phyloP scores from a whole-genome alignment of 1,139 yeast genomes.

The Blastobotrys elegans region DNA sequence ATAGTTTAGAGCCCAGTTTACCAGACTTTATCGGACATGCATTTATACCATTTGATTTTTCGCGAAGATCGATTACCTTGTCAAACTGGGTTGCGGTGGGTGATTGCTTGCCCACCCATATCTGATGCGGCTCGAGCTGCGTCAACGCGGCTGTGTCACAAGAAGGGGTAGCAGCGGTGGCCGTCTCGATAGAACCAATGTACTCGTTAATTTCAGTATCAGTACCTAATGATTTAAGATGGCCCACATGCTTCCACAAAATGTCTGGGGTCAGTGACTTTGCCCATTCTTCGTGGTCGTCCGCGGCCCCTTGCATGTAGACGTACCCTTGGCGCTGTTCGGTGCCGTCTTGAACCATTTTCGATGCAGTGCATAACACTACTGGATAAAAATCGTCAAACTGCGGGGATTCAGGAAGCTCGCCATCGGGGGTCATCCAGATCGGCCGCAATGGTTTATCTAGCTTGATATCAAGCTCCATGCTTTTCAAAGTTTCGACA shows the following conservation, averaged over 20 bases:
- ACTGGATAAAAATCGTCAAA: slow-evolving; percentile 40
- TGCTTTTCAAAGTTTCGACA: slow-evolving; percentile 41
- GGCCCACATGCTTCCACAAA: slow-evolving; percentile 49
- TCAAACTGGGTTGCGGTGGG: background rate
- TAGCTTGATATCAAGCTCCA: slow-evolving; percentile 39
- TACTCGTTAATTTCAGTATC: slow-evolving; percentile 38
- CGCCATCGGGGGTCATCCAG: slow-evolving; percentile 64
- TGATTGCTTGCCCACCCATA: slow-evolving; percentile 18
- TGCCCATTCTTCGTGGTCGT: slow-evolving; percentile 89
- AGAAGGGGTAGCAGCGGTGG: background rate
- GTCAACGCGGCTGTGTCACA: background rate
- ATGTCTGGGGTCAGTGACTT: slow-evolving; percentile 46
- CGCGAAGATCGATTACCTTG: slow-evolving; percentile 17
- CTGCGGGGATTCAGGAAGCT: slow-evolving; percentile 28
- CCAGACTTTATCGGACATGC: slow-evolving; percentile 38
- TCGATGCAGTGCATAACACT: slow-evolving; percentile 61
- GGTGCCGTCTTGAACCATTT: slow-evolving; percentile 51
- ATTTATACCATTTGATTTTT: slow-evolving; percentile 5
- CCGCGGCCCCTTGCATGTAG: slow-evolving; percentile 90
- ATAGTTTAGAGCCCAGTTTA: slow-evolving; percentile 59
- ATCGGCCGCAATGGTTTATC: slow-evolving; percentile 55
- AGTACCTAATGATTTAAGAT: slow-evolving; percentile 37
- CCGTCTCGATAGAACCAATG: slow-evolving; percentile 24
- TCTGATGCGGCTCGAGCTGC: slow-evolving; percentile 18
- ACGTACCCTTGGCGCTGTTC: slow-evolving; percentile 43